A percentile compares a stretch with the other conserved stretches of the same genome.
These are phyloP conservation scores for Pseudozyma hubeiensis DNA, from an alignment of 1,284 basidiomycete genomes.

Conservation along the genomic window DNA sequence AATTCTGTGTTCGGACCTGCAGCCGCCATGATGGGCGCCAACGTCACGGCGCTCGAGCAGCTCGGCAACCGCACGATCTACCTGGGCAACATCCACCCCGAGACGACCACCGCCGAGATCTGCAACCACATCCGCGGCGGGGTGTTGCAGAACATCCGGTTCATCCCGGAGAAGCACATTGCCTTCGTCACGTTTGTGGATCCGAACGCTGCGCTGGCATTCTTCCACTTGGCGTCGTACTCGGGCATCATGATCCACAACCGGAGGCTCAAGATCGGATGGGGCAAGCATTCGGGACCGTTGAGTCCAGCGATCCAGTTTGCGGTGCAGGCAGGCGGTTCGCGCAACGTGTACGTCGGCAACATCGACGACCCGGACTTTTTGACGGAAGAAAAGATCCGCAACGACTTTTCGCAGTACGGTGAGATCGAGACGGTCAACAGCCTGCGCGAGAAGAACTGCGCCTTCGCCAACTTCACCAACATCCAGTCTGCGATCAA, in stretches of 20 bases:
- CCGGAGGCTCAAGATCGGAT: conserved; percentile 66
- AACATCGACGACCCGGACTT: conserved; percentile 65
- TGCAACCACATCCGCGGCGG: conserved; percentile 68
- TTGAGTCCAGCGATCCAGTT: conserved; percentile 66
- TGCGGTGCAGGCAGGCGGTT: conserved; percentile 67
- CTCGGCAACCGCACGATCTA: conserved; percentile 68
- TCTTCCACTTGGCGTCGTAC: conserved; percentile 65
- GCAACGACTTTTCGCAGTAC: conserved; percentile 63
- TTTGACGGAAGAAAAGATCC: conserved; percentile 64
- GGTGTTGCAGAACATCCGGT: conserved; percentile 65
- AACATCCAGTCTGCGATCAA: conserved; percentile 68
- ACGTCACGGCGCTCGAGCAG: conserved; percentile 54
- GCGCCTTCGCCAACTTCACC: conserved; percentile 68
- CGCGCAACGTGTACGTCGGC: conserved; percentile 67
- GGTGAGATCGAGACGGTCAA: conserved; percentile 68
- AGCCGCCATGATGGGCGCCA: conserved; percentile 52
- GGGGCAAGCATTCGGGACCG: conserved; percentile 67
- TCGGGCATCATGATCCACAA: conserved; percentile 67
- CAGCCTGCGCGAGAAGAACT: conserved; percentile 65
- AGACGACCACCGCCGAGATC: conserved; percentile 67
- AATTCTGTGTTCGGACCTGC: conserved; percentile 53
- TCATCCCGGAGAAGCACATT: conserved; percentile 67
- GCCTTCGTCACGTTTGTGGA: conserved; percentile 68
- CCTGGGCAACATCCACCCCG: conserved; percentile 67
- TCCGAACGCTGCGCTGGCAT: conserved; percentile 64